phyloP scores from a whole-genome alignment of 2,329 filamentous ascomycete genomes.

The Ceratocystis alfenasii region DNA sequence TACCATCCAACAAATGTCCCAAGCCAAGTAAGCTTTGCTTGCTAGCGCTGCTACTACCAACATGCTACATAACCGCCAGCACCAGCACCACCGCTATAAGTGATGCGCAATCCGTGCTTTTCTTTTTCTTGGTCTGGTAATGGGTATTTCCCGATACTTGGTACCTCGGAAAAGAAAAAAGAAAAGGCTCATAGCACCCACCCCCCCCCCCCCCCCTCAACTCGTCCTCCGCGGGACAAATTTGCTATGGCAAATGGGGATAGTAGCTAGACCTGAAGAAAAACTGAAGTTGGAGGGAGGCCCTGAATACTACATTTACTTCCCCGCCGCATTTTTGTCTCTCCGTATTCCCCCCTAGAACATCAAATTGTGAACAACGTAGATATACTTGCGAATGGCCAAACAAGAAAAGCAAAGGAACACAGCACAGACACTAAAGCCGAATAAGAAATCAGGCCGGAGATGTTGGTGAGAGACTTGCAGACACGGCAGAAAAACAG shows the following conservation, averaged over 20 bases:
- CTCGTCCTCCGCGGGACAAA: no score
- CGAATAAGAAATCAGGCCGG: neutral
- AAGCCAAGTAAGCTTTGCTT: conserved; percentile 1
- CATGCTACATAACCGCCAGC: neutral
- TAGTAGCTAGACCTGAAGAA: no score
- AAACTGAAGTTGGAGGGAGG: neutral
- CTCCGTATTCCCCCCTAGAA: neutral
- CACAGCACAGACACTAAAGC: conserved; percentile 3
- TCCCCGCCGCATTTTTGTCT: neutral
- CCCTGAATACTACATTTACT: neutral
- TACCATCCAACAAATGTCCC: neutral
- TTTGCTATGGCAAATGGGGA: no score
- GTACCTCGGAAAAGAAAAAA: neutral
- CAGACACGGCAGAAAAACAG: neutral
- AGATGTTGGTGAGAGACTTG: no score
- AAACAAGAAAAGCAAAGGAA: neutral
- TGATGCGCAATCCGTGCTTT: neutral
- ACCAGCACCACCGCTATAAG: neutral
- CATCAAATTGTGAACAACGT: no score
- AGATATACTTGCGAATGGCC: neutral
- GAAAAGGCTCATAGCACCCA: neutral
- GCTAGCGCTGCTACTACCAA: conserved; percentile 6
- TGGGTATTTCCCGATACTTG: neutral
- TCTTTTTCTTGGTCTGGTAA: neutral
- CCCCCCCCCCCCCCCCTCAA: neutral